Percentiles rank a stretch among this genome's conserved stretches.
phyloP scores from a whole-genome alignment of 2,329 filamentous ascomycete genomes.

The Dryadomyces quercus-mongolicae region DNA sequence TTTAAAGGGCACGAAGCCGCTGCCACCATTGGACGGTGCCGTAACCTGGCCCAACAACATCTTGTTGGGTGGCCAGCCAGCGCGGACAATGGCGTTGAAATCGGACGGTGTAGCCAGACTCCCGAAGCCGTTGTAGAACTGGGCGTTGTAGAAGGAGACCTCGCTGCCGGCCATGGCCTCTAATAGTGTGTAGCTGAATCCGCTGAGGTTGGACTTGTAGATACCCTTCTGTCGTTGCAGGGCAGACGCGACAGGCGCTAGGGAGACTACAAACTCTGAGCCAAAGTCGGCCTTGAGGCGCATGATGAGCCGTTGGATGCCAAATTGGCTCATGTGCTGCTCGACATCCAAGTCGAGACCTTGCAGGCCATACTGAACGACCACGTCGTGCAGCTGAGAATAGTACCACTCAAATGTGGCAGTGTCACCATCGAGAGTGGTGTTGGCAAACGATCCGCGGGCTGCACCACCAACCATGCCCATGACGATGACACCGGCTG shows the following conservation, averaged over 20 bases:
- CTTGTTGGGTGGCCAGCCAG: conserved; percentile 61
- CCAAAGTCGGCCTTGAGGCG: conserved; percentile 54
- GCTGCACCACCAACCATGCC: conserved; percentile 84
- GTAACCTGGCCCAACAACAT: conserved; percentile 76
- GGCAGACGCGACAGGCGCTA: conserved; percentile 67
- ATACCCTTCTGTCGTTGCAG: conserved; percentile 30
- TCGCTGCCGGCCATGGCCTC: conserved; percentile 53
- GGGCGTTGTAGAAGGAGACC: conserved; percentile 77
- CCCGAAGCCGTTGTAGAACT: conserved; percentile 91
- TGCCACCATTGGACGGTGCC: conserved; percentile 55
- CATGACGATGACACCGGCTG: conserved; percentile 64
- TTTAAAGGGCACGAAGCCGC: conserved; percentile 35
- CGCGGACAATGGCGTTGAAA: conserved; percentile 39
- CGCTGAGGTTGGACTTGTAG: conserved; percentile 48
- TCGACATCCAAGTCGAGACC: conserved; percentile 67
- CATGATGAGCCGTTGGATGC: conserved; percentile 50
- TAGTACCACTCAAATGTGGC: conserved; percentile 60
- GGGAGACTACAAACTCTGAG: conserved; percentile 54
- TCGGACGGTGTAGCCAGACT: conserved; percentile 31
- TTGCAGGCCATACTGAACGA: conserved; percentile 44
- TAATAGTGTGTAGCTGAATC: conserved; percentile 68
- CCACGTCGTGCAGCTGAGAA: conserved; percentile 46
- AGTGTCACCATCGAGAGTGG: conserved; percentile 33
- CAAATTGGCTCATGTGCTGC: conserved; percentile 55
- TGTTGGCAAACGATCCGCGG: conserved; percentile 52